phyloP scores from a whole-genome alignment of 495 filamentous ascomycete genomes.

The Choiromyces venosus region DNA sequence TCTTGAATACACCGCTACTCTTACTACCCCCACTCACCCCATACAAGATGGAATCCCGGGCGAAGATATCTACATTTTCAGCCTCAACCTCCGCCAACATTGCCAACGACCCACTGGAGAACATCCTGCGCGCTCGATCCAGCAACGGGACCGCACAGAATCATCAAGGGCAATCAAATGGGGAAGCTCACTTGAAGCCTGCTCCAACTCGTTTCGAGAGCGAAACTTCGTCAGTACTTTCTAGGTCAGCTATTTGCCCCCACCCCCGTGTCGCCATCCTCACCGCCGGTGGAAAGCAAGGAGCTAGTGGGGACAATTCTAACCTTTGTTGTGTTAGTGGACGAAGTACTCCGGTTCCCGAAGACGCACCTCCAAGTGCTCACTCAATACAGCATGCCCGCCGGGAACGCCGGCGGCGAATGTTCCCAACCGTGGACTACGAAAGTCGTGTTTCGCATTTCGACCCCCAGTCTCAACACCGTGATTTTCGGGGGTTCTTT shows the following conservation, averaged over 20 bases:
- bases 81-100: neutral
- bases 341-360: conserved; percentile 78
- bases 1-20: neutral
- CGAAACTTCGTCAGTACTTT: conserved; percentile 27
- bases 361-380: conserved; percentile 84
- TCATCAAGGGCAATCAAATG: conserved; percentile 4
- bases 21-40: neutral
- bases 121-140: neutral
- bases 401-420: conserved; percentile 69
- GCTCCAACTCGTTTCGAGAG: conserved; percentile 12
- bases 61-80: neutral
- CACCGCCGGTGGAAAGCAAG: neutral
- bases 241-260: conserved; percentile 18
- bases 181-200: conserved; percentile 21
- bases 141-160: neutral
- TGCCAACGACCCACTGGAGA: neutral
- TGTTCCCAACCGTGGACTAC: conserved; percentile 96
- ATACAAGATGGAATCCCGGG: neutral
- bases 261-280: neutral
- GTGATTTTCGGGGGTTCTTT: conserved; percentile 95
- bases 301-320: neutral
- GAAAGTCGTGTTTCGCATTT: conserved; percentile 92
- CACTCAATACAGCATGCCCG: conserved; percentile 82
- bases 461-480: conserved; percentile 84
- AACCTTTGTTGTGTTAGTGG: conserved; percentile 53